phyloP scores from a whole-genome alignment of 169 alveolate genomes.

The Eimeria necatrix region DNA sequence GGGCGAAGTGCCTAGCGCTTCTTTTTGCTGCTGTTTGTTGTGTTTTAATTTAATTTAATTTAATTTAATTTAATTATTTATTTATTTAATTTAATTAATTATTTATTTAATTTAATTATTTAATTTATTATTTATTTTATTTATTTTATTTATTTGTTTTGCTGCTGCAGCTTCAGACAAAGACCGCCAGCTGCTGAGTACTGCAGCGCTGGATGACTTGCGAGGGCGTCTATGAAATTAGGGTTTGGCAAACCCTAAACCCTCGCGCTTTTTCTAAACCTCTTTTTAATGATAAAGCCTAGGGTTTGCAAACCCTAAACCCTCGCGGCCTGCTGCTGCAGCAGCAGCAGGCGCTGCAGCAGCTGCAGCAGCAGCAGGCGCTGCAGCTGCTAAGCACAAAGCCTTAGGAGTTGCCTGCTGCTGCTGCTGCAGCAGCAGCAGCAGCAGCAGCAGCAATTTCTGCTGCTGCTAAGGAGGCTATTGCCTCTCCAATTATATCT shows the following conservation, averaged over 20 bases:
- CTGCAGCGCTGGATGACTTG: slow-evolving; percentile 67
- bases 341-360: neutral
- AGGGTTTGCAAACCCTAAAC: neutral
- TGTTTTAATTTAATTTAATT: neutral
- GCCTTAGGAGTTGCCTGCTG: neutral
- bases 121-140: neutral
- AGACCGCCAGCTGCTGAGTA: slow-evolving; percentile 60
- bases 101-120: no score
- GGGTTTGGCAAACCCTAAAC: neutral
- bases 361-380: neutral
- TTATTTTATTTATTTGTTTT: neutral
- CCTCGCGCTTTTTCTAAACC: neutral
- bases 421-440: neutral
- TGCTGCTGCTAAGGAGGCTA: neutral
- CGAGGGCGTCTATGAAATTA: slow-evolving; percentile 42
- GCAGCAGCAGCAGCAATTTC: neutral
- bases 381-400: neutral
- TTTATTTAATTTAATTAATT: no score
- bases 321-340: neutral
- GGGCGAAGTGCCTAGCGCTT: neutral
- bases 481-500: neutral
- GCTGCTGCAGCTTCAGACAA: slow-evolving; percentile 57
- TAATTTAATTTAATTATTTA: neutral
- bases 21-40: neutral
- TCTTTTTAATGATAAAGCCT: neutral